Evolutionary conservation across 2,329 filamentous ascomycete genomes (phyloP).

Genomic region (Hymenoscyphus salicellus): DNA sequence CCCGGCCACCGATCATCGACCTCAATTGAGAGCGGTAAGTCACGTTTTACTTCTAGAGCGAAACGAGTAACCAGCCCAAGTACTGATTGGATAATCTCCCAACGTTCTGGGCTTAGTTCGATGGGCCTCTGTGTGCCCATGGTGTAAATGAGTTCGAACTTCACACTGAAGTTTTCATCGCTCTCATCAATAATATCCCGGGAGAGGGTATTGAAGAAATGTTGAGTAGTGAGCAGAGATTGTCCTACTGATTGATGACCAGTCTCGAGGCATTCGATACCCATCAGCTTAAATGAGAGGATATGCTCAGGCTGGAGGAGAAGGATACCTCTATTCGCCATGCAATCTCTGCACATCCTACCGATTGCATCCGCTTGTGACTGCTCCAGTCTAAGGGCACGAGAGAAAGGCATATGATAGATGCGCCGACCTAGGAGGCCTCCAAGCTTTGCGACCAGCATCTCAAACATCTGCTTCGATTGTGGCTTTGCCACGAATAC

Average conservation of each 20-base stretch:
- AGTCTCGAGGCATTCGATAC: slow-evolving; percentile 47
- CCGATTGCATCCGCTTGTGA: slow-evolving; percentile 39
- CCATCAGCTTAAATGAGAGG: slow-evolving; percentile 62
- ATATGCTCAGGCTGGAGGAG: slow-evolving; percentile 63
- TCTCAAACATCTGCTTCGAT: slow-evolving; percentile 57
- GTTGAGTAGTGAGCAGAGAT: slow-evolving; percentile 36
- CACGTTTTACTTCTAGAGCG: background rate
- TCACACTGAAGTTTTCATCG: slow-evolving; percentile 60
- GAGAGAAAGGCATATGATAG: slow-evolving; percentile 58
- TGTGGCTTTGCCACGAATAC: slow-evolving; percentile 62
- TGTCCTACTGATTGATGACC: slow-evolving; percentile 21
- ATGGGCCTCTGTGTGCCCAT: slow-evolving; percentile 52
- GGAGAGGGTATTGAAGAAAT: slow-evolving; percentile 43
- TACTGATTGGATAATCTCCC: slow-evolving; percentile 54
- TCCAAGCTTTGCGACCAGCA: slow-evolving; percentile 53
- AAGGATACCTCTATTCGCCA: slow-evolving; percentile 51
- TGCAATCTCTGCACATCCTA: slow-evolving; percentile 45
- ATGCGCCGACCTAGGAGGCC: slow-evolving; percentile 54
- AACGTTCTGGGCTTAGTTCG: slow-evolving; percentile 54
- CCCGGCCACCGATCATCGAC: slow-evolving; percentile 38
- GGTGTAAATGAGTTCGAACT: slow-evolving; percentile 63
- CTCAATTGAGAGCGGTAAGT: slow-evolving; percentile 42
- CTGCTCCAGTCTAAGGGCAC: slow-evolving; percentile 41
- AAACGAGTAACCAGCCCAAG: slow-evolving; percentile 42
- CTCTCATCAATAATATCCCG: slow-evolving; percentile 64